Evolutionary conservation across 495 filamentous ascomycete genomes (phyloP), one percentile per base, ranked within the genome.

Genomic region (Penicillium silybi): DNA sequence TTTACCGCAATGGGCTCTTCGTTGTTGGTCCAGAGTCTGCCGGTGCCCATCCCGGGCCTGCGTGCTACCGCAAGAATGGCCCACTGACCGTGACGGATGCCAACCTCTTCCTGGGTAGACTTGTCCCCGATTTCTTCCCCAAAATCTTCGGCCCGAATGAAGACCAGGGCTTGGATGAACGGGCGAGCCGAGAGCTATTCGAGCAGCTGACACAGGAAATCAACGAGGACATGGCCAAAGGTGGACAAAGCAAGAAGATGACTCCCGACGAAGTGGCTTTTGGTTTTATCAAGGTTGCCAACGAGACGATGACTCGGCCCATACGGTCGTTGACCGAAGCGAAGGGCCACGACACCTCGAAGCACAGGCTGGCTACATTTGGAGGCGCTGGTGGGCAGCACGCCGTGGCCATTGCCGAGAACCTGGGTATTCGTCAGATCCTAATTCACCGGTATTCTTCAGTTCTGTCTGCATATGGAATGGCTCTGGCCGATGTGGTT

Each of bases 381-480:
- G 93, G 93, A 18, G 93, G 93, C 23, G 93, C 93, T 1, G 93
- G 93, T 42, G 93, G 93, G 2, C 93, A 98, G 65, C 93, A 98
- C 61, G 93, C 93, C 6, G 88, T 93, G 16, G 90, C 89, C n/a
- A 96, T 98, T 60, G 93, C 92, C 10, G 87, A 91, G 57, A 86
- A 85, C 17, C 75, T 98, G 17, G 92, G 92, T 0, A 89, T 98
- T 57, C 79, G 74, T 25, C 88, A 95, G 64, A 92, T 96, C 32
- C 72, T 98, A 4, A 79, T 98, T 13, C 93, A 97, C 62, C 78
- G 87, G 35, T 96, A 97, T 65, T 96, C 92, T 0, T 96, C 92
- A 0, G 90, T 98, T 2, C 78, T 98, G 0, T 96, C 91, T 0
- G 93, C 93, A 2, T 98, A 97, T 56, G 93, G 93, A 15, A 97